Evolutionary conservation across 176 grass and related monocot genomes (phyloP), one percentile per base, ranked within the genome.

Genomic region (Rhipidocladum racemiflorum): DNA sequence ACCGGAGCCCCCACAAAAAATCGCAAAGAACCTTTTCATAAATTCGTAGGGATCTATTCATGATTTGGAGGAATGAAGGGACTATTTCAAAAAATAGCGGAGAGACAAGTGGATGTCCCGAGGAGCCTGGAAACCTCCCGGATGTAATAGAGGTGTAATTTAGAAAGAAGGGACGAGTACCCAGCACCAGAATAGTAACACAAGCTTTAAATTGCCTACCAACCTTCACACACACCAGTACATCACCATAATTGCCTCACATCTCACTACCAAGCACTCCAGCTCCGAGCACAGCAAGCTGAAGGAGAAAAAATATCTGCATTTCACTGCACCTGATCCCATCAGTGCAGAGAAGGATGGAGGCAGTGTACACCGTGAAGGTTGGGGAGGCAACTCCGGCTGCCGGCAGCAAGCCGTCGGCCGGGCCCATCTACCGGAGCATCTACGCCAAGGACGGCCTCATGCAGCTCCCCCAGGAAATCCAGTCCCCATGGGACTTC

Each of bases 401-500:
- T 0, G 71, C 23, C 45, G 86, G 75, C 53, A 76, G 86, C 61
- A 89, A 80, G 69, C 90, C 90, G 54, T 91, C 92, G 9, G 83
- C 84, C 3, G 95, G 95, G 18, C 85, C 95, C 0, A 68, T 98
- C 51, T 95, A 95, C 86, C 86, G 92, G 67, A 85, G 84, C 75
- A 87, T 93, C 87, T 95, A 91, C 40, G 89, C 90, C 51, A 94
- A 80, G 88, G 88, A 95, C 30, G 90, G 90, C 9, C 89, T 98
- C 64, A 77, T 98, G 85, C 61, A 87, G 79, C 62, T 91, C 13
- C 92, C 92, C 0, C n/a, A 45, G 62, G 92, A 83, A 23, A 77
- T 91, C 43, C 85, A 91, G 1, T 95, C 92, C 20, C 95, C 90
- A 2, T 98, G 95, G 95, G 95, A 98, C 25, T 91, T 98, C 74